Evolutionary conservation across 352 stramenopile genomes (phyloP).

Genomic region (Pythium utonaiense): DNA sequence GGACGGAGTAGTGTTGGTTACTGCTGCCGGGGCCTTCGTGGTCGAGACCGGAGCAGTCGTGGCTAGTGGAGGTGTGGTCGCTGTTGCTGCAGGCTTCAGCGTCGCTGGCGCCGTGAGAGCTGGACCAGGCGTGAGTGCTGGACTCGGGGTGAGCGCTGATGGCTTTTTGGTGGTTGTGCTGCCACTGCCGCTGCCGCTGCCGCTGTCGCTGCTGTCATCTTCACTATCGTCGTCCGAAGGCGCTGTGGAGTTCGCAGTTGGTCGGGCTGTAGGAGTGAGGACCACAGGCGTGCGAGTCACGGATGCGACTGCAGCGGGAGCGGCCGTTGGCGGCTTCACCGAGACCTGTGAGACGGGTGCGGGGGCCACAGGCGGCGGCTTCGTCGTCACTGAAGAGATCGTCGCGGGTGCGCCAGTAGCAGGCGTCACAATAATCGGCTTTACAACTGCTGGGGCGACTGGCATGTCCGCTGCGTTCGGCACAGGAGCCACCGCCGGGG

Average conservation of each 20-base stretch:
- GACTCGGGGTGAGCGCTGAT: neutral
- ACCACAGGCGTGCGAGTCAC: neutral
- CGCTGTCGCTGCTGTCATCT: neutral
- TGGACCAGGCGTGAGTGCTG: neutral
- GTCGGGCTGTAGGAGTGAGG: neutral
- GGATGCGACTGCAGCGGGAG: neutral
- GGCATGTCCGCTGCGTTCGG: neutral
- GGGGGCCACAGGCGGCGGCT: no score
- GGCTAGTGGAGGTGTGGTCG: neutral
- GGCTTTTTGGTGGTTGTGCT: neutral
- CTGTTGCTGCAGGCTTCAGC: neutral
- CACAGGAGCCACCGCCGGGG: neutral
- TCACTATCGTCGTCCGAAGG: neutral
- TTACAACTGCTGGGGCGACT: neutral
- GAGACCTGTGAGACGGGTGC: no score
- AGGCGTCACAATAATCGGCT: no score
- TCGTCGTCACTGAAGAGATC: no score
- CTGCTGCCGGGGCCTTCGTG: conserved; percentile 12
- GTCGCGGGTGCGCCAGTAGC: no score
- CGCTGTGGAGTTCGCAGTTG: neutral
- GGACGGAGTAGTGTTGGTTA: conserved; percentile 13
- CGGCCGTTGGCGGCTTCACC: neutral
- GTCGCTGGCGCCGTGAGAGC: conserved; percentile 1
- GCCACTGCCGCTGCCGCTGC: neutral
- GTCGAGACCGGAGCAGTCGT: conserved; percentile 4